These are phyloP conservation scores for Skeletonema grethae DNA, from an alignment of 108 stramenopile genomes.

Conservation along the genomic window DNA sequence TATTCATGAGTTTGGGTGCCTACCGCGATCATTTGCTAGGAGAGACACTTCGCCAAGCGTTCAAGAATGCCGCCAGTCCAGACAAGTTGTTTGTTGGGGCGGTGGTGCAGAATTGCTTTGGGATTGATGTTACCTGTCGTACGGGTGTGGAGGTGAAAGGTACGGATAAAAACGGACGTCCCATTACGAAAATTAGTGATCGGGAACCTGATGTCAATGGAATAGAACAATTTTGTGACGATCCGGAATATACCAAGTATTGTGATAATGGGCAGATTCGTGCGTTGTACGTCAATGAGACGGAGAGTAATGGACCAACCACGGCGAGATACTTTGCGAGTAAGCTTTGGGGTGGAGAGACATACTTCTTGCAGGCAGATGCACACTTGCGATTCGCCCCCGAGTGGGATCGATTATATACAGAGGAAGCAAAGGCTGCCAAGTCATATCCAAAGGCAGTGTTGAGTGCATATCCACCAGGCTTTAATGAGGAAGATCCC, in stretches of 20 bases:
- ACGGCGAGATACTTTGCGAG: slow-evolving; percentile 88
- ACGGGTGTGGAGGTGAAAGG: slow-evolving; percentile 80
- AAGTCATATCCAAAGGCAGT: slow-evolving; percentile 73
- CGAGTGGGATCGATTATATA: slow-evolving; percentile 79
- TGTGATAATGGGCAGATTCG: slow-evolving; percentile 80
- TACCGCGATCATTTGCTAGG: slow-evolving; percentile 89
- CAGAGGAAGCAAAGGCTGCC: slow-evolving; percentile 62
- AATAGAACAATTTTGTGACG: slow-evolving; percentile 72
- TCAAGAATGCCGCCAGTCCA: slow-evolving; percentile 74
- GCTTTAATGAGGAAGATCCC: slow-evolving; percentile 57
- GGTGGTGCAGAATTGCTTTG: slow-evolving; percentile 94
- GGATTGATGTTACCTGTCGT: slow-evolving; percentile 55
- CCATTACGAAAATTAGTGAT: slow-evolving; percentile 56
- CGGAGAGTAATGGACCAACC: slow-evolving; percentile 89
- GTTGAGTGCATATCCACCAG: slow-evolving; percentile 85
- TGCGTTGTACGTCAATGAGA: slow-evolving; percentile 84
- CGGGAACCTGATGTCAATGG: slow-evolving; percentile 77
- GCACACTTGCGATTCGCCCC: slow-evolving; percentile 80
- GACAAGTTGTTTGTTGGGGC: slow-evolving; percentile 85
- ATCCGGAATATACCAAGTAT: slow-evolving; percentile 50
- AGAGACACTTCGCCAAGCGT: slow-evolving; percentile 81
- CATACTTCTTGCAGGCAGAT: slow-evolving; percentile 90
- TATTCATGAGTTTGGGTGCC: slow-evolving; percentile 87
- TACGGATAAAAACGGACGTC: slow-evolving; percentile 51
- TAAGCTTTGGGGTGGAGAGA: slow-evolving; percentile 95